These are phyloP conservation scores for Aspergillus awamori DNA, from an alignment of 2,329 filamentous ascomycete genomes.

Conservation along the genomic window DNA sequence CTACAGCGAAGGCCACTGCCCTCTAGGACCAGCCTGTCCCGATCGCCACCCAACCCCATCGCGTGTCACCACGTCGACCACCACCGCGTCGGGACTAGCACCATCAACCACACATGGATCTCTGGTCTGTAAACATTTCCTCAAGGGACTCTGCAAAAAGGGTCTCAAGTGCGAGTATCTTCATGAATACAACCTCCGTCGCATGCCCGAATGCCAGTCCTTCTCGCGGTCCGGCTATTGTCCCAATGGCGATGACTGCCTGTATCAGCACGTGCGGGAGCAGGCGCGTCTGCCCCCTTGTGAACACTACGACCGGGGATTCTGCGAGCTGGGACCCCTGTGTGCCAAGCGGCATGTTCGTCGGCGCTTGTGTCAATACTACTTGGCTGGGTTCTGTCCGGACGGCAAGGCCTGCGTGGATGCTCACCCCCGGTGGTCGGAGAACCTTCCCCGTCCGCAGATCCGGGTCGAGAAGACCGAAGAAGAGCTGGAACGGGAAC, in stretches of 20 bases:
- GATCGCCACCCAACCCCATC: constrained; percentile 71
- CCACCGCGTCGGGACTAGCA: constrained; percentile 45
- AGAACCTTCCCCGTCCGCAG: constrained; percentile 64
- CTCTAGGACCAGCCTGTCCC: constrained; percentile 78
- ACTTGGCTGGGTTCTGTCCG: constrained; percentile 92
- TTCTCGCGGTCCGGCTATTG: constrained; percentile 93
- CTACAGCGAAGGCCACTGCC: constrained; percentile 83
- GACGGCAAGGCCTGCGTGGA: constrained; percentile 75
- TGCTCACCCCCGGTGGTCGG: constrained; percentile 77
- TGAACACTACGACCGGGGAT: constrained; percentile 90
- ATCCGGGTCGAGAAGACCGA: constrained; percentile 70
- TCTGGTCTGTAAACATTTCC: constrained; percentile 98
- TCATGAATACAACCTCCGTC: constrained; percentile 96
- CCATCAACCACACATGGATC: constrained; percentile 50
- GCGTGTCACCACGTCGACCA: constrained; percentile 47
- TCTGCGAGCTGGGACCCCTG: constrained; percentile 84
- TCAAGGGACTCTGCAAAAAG: constrained; percentile 96
- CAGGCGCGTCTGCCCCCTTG: constrained; percentile 77
- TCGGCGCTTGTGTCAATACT: constrained; percentile 78
- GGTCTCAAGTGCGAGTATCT: constrained; percentile 96
- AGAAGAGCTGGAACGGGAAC: constrained; percentile 66
- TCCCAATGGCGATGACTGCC: constrained; percentile 93
- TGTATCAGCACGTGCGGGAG: constrained; percentile 88
- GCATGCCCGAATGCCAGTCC: constrained; percentile 98
- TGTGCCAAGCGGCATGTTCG: constrained; percentile 90